Evolutionary conservation across 2,329 filamentous ascomycete species (phyloP).

Genomic region (Simplicillium sp.): DNA sequence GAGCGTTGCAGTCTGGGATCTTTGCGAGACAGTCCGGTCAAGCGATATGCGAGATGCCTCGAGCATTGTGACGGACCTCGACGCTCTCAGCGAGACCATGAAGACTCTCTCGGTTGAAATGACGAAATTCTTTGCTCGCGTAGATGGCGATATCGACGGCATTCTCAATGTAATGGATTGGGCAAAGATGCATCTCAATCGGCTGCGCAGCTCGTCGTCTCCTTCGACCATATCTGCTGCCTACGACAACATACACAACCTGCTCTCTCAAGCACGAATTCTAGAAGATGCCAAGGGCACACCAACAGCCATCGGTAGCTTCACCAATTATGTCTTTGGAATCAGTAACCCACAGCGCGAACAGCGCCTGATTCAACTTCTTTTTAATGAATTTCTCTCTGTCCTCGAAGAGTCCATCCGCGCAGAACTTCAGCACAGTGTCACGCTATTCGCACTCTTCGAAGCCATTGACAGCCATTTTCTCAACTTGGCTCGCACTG

Average conservation of each 20-base stretch:
- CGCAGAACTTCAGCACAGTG: slow-evolving; percentile 70
- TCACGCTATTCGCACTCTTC: slow-evolving; percentile 79
- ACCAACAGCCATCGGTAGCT: slow-evolving; percentile 58
- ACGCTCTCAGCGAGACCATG: slow-evolving; percentile 76
- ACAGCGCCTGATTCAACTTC: slow-evolving; percentile 69
- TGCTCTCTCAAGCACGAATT: slow-evolving; percentile 57
- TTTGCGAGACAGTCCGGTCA: slow-evolving; percentile 79
- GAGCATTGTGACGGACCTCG: slow-evolving; percentile 76
- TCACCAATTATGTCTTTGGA: slow-evolving; percentile 69
- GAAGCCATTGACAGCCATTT: slow-evolving; percentile 87
- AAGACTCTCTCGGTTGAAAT: slow-evolving; percentile 78
- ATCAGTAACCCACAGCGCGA: slow-evolving; percentile 74
- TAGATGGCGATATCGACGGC: slow-evolving; percentile 86
- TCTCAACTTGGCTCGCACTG: slow-evolving; percentile 74
- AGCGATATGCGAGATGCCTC: slow-evolving; percentile 88
- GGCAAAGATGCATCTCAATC: slow-evolving; percentile 76
- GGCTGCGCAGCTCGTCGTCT: slow-evolving; percentile 52
- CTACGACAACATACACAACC: slow-evolving; percentile 74
- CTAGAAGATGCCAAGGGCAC: slow-evolving; percentile 43
- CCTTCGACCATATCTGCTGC: slow-evolving; percentile 52
- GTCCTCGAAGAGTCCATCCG: slow-evolving; percentile 86
- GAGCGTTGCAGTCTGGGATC: slow-evolving; percentile 87
- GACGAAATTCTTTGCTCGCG: slow-evolving; percentile 85
- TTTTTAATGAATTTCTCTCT: slow-evolving; percentile 73
- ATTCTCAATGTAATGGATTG: slow-evolving; percentile 96